These are phyloP conservation scores for Fusarium oxysporum DNA, from an alignment of 2,329 filamentous ascomycete species.

Conservation along the genomic window DNA sequence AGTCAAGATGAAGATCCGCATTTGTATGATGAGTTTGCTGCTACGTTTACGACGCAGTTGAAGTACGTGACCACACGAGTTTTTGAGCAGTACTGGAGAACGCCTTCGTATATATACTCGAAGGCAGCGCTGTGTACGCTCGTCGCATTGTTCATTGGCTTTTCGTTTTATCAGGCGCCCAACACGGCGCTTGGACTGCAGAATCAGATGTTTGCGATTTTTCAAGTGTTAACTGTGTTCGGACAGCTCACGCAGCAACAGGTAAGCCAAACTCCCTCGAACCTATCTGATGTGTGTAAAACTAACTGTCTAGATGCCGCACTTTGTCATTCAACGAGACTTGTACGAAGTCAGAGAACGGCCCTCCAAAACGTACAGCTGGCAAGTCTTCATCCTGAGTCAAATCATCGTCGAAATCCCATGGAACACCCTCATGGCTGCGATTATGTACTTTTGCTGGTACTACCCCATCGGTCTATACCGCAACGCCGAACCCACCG, in stretches of 20 bases:
- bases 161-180: conserved; percentile 72
- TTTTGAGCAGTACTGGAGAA: conserved; percentile 52
- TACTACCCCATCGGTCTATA: conserved; percentile 78
- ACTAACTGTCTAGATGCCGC: conserved; percentile 67
- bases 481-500: conserved; percentile 64
- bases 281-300: too few relatives aligned
- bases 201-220: conserved; percentile 76
- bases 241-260: conserved; percentile 68
- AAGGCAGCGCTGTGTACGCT: conserved; percentile 52
- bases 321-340: conserved; percentile 75
- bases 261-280: fast-evolving
- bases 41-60: conserved; percentile 48
- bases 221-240: conserved; percentile 76
- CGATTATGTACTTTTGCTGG: conserved; percentile 75
- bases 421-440: conserved; percentile 73
- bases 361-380: conserved; percentile 75
- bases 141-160: conserved; percentile 60
- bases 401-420: conserved; percentile 78
- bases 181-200: conserved; percentile 73
- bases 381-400: conserved; percentile 73
- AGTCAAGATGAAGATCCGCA: conserved; percentile 8
- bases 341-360: conserved; percentile 77
- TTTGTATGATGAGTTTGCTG: conserved; percentile 49
- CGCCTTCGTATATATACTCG: conserved; percentile 72
- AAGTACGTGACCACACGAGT: conserved; percentile 51